A percentile compares a stretch with the other conserved stretches of the same genome.
Evolutionary conservation across 106 monocot species (phyloP).

Genomic region (Ottelia alismoides): DNA sequence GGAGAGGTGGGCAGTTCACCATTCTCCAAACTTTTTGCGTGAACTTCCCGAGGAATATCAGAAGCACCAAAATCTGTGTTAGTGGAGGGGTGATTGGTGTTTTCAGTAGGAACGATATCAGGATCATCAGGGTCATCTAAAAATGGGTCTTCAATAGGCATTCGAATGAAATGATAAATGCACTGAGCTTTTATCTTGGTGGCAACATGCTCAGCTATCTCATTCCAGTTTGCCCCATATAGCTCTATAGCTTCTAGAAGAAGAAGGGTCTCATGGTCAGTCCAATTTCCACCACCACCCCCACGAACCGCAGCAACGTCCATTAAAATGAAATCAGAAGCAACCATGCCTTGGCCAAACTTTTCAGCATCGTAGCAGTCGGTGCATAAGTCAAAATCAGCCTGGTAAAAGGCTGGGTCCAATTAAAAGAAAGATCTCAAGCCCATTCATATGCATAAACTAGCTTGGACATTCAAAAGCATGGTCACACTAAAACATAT

Average conservation of each 20-base stretch:
- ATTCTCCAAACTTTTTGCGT: not conserved
- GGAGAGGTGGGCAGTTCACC: slow-evolving; percentile 17
- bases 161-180: slow-evolving; percentile 89
- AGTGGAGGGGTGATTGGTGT: no score
- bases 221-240: slow-evolving; percentile 86
- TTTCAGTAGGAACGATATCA: slow-evolving; percentile 19
- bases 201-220: slow-evolving; percentile 97
- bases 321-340: slow-evolving; percentile 94
- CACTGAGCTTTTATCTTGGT: slow-evolving; percentile 93
- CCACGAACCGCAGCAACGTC: slow-evolving; percentile 79
- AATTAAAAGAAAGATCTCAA: no score
- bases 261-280: slow-evolving; percentile 90
- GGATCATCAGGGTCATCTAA: slow-evolving; percentile 27
- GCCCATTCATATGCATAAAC: no score
- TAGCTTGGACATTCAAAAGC: no score
- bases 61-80: slow-evolving; percentile 12
- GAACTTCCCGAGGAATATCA: slow-evolving; percentile 15
- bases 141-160: slow-evolving; percentile 92
- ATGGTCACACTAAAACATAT: no score
- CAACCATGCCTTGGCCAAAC: slow-evolving; percentile 72
- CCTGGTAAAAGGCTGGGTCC: slow-evolving; percentile 52
- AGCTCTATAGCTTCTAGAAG: slow-evolving; percentile 92
- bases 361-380: slow-evolving; percentile 76
- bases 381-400: slow-evolving; percentile 92
- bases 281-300: slow-evolving; percentile 75